These are phyloP conservation scores for Boletus albobrunnescens DNA, from an alignment of 1,284 basidiomycete genomes.

Conservation along the genomic window DNA sequence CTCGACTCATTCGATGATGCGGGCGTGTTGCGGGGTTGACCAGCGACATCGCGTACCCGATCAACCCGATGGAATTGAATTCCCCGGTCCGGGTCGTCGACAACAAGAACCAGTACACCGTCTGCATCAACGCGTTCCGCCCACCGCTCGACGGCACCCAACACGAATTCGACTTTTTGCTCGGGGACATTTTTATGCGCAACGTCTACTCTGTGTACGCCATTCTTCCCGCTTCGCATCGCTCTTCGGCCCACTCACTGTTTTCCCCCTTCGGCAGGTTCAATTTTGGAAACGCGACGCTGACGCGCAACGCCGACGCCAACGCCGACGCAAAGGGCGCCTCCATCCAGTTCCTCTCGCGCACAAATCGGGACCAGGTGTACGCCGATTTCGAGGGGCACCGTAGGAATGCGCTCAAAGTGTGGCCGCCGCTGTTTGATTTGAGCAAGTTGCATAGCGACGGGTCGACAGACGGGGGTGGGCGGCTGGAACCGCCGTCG, in stretches of 20 bases:
- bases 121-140: slow-evolving; percentile 35
- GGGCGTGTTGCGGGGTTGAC: too few relatives aligned
- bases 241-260: too few relatives aligned
- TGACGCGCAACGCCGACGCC: slow-evolving; percentile 2
- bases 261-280: slow-evolving; percentile 3
- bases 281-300: slow-evolving; percentile 20
- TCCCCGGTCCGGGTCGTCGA: slow-evolving; percentile 28
- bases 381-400: slow-evolving; percentile 27
- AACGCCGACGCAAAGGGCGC: slow-evolving; percentile 27
- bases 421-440: slow-evolving; percentile 29
- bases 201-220: slow-evolving; percentile 52
- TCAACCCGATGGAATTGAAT: slow-evolving; percentile 47
- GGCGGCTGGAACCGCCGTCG: slow-evolving; percentile 16
- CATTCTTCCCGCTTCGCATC: too few relatives aligned
- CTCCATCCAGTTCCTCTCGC: slow-evolving; percentile 40
- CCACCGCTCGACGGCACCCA: slow-evolving; percentile 24
- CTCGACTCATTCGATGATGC: too few relatives aligned
- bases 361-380: slow-evolving; percentile 35
- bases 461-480: slow-evolving; percentile 23
- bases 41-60: slow-evolving; percentile 37
- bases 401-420: slow-evolving; percentile 30
- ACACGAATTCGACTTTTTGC: slow-evolving; percentile 39
- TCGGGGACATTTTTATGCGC: slow-evolving; percentile 52
- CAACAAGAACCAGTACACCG: slow-evolving; percentile 35
- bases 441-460: slow-evolving; percentile 17